Percentiles rank a stretch among this genome's conserved stretches.
Conservation (phyloP, 2,329 filamentous ascomycete species). For the Exserohilum turcica region DNA sequence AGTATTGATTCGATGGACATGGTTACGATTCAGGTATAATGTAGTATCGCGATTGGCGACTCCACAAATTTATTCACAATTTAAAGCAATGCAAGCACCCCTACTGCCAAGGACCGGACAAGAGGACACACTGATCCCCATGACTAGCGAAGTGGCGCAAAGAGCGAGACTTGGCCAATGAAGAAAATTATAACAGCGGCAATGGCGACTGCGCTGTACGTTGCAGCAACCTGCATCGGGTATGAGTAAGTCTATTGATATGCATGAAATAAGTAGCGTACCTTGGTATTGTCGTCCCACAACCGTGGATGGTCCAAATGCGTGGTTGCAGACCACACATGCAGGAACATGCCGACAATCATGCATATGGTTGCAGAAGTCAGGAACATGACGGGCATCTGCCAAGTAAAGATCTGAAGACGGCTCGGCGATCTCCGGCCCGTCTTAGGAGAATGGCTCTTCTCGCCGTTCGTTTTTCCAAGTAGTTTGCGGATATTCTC, state of each 20-base stretch:
- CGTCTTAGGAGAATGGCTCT: slow-evolving; percentile 21
- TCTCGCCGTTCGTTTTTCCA: slow-evolving; percentile 30
- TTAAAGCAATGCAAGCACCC: too few species aligned
- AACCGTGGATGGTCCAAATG: slow-evolving; percentile 26
- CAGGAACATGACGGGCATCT: slow-evolving; percentile 47
- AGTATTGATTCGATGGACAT: too few species aligned
- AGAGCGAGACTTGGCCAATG: slow-evolving; percentile 26
- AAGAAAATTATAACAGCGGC: slow-evolving; percentile 25
- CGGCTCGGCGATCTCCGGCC: slow-evolving; percentile 31
- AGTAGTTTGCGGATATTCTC: slow-evolving; percentile 45
- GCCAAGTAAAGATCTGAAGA: slow-evolving; percentile 46
- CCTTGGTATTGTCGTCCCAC: slow-evolving; percentile 44
- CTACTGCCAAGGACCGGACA: too few species aligned
- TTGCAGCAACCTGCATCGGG: slow-evolving; percentile 22
- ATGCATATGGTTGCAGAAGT: slow-evolving; percentile 44
- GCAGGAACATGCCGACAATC: slow-evolving; percentile 47
- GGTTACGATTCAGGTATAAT: too few species aligned
- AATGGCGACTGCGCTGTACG: slow-evolving; percentile 20
- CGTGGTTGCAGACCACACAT: slow-evolving; percentile 45
- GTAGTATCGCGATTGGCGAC: too few species aligned
- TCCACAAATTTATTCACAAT: too few species aligned
- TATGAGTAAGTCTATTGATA: background rate
- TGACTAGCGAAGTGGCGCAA: slow-evolving; percentile 7
- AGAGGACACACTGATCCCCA: background rate
- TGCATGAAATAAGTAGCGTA: slow-evolving; percentile 1